Base-by-base conservation (phyloP, 2,329 filamentous ascomycete species). In the Colletotrichum lentis region DNA sequence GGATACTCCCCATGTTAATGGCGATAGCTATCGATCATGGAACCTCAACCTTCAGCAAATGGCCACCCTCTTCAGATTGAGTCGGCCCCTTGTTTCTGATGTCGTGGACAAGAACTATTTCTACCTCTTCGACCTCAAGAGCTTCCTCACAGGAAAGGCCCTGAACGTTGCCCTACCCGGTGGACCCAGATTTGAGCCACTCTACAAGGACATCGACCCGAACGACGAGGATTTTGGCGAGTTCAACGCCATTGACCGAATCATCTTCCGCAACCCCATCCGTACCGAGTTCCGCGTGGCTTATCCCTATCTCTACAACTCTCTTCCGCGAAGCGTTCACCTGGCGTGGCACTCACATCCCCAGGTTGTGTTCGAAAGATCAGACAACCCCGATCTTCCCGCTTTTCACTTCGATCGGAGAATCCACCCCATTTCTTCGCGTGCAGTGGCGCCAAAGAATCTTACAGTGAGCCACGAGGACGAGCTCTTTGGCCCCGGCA, bases 161-260 rank as follows among this genome's bases (percentile, higher is more conserved):
- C 84, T 99, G 50, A 99, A 99, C 73, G 95, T 99, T 60, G 95
- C 96, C 11, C 93, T 99, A 62, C 96, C 96, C n/a, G 96, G 96
- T 77, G 96, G 96, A 11, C 96, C 96, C 69, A 90, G 96, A 37
- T 99, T 99, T 71, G 96, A 99, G 80, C 96, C 96, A 27, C 79
- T 99, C 22, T 99, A 97, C 84, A 99, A 99, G 81, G 96, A 99
- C 74, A 94, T 99, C 69, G 94, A 99, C 78, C 96, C 96, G 2
- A 99, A 99, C 74, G 95, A 98, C 73, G 96, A 99, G 79, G 96
- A 99, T 76, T 99, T 99, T 80, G 96, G 96, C 80, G 96, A 99
- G 80, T 99, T 99, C 85, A 99, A 99, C 76, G 96, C 96, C 41
- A 99, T 99, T 74, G 96, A 99, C 76, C 93, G 96, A 73, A 99